Evolutionary conservation across 1,284 basidiomycete genomes (phyloP).

Genomic region (Stereum hirsutum): DNA sequence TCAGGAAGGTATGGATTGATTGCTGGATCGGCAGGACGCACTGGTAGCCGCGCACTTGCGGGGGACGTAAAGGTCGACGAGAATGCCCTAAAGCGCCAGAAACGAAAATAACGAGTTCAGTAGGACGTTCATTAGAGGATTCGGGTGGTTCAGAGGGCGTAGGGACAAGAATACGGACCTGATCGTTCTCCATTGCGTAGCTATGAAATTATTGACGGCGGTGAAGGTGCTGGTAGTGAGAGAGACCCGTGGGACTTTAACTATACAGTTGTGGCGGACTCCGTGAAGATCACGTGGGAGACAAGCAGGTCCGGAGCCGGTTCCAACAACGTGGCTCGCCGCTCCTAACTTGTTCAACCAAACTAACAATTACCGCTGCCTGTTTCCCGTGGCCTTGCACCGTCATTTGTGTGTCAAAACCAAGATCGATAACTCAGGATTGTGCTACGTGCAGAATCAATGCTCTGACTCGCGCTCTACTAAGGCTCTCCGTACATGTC

Average conservation of each 20-base stretch:
- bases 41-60: conserved; percentile 98
- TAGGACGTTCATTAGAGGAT: not conserved
- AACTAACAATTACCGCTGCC: too few relatives aligned
- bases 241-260: conserved; percentile 7
- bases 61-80: conserved; percentile 99
- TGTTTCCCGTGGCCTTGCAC: too few relatives aligned
- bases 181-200: conserved; percentile 11
- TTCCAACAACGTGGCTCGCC: too few relatives aligned
- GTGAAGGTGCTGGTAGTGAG: not conserved
- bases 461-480: too few relatives aligned
- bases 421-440: too few relatives aligned
- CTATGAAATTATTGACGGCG: conserved; percentile 1
- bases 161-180: conserved; percentile 3
- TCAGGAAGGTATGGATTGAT: not conserved
- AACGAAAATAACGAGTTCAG: too few relatives aligned
- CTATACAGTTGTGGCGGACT: conserved; percentile 9
- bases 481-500: too few relatives aligned
- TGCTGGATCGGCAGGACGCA: conserved; percentile 31
- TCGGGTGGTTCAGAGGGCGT: not conserved
- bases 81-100: conserved; percentile 66
- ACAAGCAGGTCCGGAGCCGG: too few relatives aligned
- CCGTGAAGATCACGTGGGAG: too few relatives aligned
- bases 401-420: too few relatives aligned
- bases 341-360: too few relatives aligned
- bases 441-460: too few relatives aligned